phyloP scores from a whole-genome alignment of 169 alveolate genomes.

The Plasmodium relictum region DNA sequence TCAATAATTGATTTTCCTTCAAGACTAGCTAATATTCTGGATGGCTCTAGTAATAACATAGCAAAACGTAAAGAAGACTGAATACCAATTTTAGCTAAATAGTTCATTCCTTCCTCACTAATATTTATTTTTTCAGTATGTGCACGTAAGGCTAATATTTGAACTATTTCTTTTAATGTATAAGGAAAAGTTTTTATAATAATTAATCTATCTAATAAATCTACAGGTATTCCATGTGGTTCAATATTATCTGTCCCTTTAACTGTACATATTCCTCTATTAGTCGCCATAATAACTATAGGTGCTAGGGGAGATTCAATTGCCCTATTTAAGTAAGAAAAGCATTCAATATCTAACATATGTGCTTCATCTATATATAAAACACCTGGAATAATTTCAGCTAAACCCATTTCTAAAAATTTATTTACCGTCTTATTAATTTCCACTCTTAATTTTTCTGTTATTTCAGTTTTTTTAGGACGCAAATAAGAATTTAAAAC shows the following conservation, averaged over 20 bases:
- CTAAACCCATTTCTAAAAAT: conserved; percentile 98
- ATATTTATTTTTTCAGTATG: conserved; percentile 96
- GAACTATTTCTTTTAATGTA: conserved; percentile 79
- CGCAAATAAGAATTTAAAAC: conserved; percentile 97
- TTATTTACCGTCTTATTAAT: conserved; percentile 98
- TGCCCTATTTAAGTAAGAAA: conserved; percentile 98
- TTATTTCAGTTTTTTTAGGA: conserved; percentile 99
- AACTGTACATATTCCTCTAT: conserved; percentile 97
- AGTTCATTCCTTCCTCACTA: conserved; percentile 96
- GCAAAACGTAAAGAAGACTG: conserved; percentile 96
- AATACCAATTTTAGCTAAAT: conserved; percentile 97
- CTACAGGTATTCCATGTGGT: conserved; percentile 99
- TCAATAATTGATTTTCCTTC: conserved; percentile 93
- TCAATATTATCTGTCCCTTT: conserved; percentile 98
- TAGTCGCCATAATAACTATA: conserved; percentile 98
- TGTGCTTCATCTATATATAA: conserved; percentile 99
- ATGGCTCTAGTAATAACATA: conserved; percentile 97
- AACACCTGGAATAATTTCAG: conserved; percentile 99
- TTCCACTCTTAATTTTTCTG: conserved; percentile 98
- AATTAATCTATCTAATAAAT: conserved; percentile 98
- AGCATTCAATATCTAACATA: conserved; percentile 99
- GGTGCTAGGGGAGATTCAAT: conserved; percentile 99
- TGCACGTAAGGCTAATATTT: conserved; percentile 97
- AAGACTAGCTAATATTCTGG: conserved; percentile 95
- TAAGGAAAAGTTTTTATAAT: conserved; percentile 98